Evolutionary conservation across 805 yeast genomes (phyloP), one percentile per base, ranked within the genome.

Genomic region (Sugiyamaella americana): DNA sequence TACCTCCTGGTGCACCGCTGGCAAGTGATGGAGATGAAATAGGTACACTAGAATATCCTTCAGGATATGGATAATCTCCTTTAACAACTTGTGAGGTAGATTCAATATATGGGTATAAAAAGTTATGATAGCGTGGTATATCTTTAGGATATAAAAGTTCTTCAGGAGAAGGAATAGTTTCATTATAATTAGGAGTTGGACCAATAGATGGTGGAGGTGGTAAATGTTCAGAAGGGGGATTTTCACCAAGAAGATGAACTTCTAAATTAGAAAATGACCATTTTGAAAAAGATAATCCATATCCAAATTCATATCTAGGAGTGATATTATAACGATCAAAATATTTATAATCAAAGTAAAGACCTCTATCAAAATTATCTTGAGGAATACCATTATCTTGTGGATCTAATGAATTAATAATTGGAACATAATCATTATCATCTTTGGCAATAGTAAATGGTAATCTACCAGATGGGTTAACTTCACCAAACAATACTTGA

Each of bases 391-490:
- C 71, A 8, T 26, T 8, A 20, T 58, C 53, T 2, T 41, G 46
- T 41, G 51, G 50, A 26, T 8, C 13, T 11, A 66, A 60, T 29
- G 62, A 67, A 42, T 69, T 71, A 46, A 74, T 54, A 6, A 76
- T 63, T 19, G 74, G 73, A 20, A 72, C 75, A 51, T 79, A 72
- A 53, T 60, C 80, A 43, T 57, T 61, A 43, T 63, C 65, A 50
- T 74, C 72, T 55, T 71, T 73, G 6, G 84, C 82, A 51, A 80
- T 70, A 2, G 85, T 78, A 56, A 79, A 79, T 1, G 85, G 84
- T 29, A 80, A 66, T 49, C 73, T 70, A 3, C 85, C 85, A 29
- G 82, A 75, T 5, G 85, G 84, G 50, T 74, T 74, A n/a, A 65
- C 68, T 32, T 75, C 80, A 1, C 85, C 85, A 60, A 76, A 80